Conservation (phyloP, 495 filamentous ascomycete species). For the Trichoderma erinaceum region DNA sequence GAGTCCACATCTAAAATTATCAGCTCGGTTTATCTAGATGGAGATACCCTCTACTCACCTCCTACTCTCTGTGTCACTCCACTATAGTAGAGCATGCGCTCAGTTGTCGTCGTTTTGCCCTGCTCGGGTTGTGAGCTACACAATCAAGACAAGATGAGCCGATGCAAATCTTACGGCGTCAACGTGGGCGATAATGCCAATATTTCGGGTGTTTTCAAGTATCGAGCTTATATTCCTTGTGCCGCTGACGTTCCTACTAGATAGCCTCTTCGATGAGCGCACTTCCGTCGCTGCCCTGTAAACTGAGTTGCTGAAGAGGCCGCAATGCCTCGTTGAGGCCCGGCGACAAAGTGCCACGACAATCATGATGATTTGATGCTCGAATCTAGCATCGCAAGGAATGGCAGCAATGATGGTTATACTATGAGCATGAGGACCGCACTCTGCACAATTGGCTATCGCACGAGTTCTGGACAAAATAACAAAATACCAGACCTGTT, state of each 20-base stretch:
- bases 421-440: not conserved
- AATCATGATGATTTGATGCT: not conserved
- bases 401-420: not conserved
- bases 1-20: slow-evolving; percentile 76
- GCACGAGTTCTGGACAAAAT: not conserved
- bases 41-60: slow-evolving; percentile 41
- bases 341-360: not conserved
- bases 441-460: not conserved
- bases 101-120: slow-evolving; percentile 98
- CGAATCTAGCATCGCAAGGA: not conserved
- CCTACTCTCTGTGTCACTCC: slow-evolving; percentile 82
- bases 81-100: slow-evolving; percentile 98
- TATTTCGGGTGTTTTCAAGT: slow-evolving; percentile 48
- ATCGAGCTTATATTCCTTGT: slow-evolving; percentile 13
- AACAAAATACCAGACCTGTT: not conserved
- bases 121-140: slow-evolving; percentile 24
- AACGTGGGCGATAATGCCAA: slow-evolving; percentile 98
- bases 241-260: not conserved
- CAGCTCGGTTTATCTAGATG: slow-evolving; percentile 20
- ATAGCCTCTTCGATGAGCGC: not conserved
- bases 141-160: not conserved
- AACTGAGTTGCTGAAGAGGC: not conserved
- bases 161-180: slow-evolving; percentile 63
- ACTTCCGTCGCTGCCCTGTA: not conserved
- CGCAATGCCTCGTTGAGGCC: not conserved